Percentiles rank a stretch among this genome's conserved stretches.
phyloP scores from a whole-genome alignment of 257 asterid species.

The Solanum ossicruentum region DNA sequence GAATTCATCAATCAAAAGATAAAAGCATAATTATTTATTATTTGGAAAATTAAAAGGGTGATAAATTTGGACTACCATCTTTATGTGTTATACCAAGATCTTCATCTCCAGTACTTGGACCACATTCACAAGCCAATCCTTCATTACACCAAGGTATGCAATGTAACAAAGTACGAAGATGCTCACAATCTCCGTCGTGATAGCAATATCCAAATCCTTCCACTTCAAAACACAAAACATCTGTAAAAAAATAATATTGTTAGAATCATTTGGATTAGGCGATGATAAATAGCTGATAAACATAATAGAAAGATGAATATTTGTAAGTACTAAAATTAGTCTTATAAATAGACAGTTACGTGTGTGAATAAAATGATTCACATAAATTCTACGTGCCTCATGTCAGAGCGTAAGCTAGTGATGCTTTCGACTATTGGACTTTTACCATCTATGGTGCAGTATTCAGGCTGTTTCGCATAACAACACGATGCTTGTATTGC shows the following conservation, averaged over 20 bases:
- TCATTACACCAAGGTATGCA: not conserved
- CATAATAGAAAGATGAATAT: not conserved
- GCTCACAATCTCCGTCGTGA: not conserved
- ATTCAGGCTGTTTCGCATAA: no score
- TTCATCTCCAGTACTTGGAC: not conserved
- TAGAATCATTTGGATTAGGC: not conserved
- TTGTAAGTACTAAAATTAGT: not conserved
- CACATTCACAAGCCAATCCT: not conserved
- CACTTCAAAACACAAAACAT: not conserved
- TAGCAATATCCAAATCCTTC: not conserved
- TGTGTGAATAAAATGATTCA: not conserved
- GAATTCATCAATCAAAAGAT: not conserved
- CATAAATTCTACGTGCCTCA: no score
- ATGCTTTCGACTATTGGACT: no score
- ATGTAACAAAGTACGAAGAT: not conserved
- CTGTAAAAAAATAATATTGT: accelerated
- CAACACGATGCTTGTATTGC: no score
- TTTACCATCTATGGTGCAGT: no score
- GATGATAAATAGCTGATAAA: not conserved
- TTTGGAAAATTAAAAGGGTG: not conserved
- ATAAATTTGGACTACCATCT: not conserved
- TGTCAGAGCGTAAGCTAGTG: no score
- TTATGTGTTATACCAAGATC: not conserved
- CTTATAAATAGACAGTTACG: not conserved
- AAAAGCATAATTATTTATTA: not conserved